phyloP scores from a whole-genome alignment of 2,329 filamentous ascomycete genomes.

The Westerdykella sp. region DNA sequence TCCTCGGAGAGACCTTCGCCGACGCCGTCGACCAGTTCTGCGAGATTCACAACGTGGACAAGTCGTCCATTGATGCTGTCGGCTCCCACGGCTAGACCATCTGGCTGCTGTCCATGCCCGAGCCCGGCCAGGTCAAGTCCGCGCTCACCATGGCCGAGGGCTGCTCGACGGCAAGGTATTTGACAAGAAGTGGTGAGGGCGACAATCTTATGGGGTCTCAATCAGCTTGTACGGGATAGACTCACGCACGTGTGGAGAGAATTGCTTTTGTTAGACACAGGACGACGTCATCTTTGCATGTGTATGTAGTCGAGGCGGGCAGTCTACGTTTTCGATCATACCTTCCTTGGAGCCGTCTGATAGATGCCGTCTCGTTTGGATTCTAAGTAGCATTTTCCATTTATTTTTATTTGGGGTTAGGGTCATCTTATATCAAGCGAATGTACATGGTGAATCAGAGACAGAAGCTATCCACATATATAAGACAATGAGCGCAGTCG shows the following conservation, averaged over 20 bases:
- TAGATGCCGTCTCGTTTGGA: too few species aligned
- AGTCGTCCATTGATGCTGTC: slow-evolving; percentile 48
- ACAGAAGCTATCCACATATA: too few species aligned
- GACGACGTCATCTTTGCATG: background rate
- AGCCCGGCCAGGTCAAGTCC: slow-evolving; percentile 41
- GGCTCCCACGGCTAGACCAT: slow-evolving; percentile 56
- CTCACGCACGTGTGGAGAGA: background rate
- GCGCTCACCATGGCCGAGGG: slow-evolving; percentile 48
- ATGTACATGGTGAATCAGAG: too few species aligned
- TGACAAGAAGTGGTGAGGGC: too few species aligned
- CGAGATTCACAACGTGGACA: slow-evolving; percentile 38
- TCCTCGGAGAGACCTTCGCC: slow-evolving; percentile 53
- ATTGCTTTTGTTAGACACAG: background rate
- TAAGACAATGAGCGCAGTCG: too few species aligned
- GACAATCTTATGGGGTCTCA: too few species aligned
- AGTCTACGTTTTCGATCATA: background rate
- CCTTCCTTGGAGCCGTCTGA: too few species aligned
- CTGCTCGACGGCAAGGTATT: slow-evolving; percentile 11
- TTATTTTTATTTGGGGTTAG: too few species aligned
- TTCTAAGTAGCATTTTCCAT: too few species aligned
- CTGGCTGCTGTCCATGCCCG: slow-evolving; percentile 51
- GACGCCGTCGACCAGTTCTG: slow-evolving; percentile 48
- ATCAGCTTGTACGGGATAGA: too few species aligned
- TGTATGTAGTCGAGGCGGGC: background rate
- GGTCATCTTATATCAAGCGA: too few species aligned